Base-by-base conservation (phyloP, 2,329 filamentous ascomycete genomes). In the Trichoderma sp. region DNA sequence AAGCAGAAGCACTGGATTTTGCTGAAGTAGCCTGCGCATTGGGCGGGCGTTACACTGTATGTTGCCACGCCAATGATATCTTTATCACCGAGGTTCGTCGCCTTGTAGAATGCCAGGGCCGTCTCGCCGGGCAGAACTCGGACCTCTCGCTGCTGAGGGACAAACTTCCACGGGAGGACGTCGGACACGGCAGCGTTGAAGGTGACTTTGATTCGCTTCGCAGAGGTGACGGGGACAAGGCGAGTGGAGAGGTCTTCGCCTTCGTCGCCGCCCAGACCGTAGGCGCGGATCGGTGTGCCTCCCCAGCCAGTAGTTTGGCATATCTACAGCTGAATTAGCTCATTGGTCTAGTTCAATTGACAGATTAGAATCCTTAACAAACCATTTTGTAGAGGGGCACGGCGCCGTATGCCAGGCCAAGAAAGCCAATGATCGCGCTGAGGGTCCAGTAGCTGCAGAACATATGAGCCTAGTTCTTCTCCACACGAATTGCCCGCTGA, bases 1-100 rank as follows among this genome's bases (percentile, higher is more conserved):
- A 99, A 99, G 81, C 96, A 99, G 81, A 99, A 99, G 78, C 96
- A 99, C 81, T 99, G 96, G 57, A 99, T 99, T 87, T 99, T 99
- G 87, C 92, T 96, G 78, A 99, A 99, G 80, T 99, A 99, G 1
- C 93, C 94, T 55, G 96, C 95, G 56, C 97, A 94, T 82, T 99
- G 96, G 4, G 89, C 96, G 0, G 96, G 96, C 3, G 95, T 97
- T 35, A 99, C 96, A 77, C 93, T 97, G 82, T 99, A 99, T 8
- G 96, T 99, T 13, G 96, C 96, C 55, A 99, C 94, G 59, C 96
- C 96, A 76, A 99, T 98, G 75, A 99, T 98, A 83, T 99, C 96
- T 72, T 92, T 88, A 72, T 92, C 88, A 71, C 92, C 93, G 73
- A 89, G 91, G 83, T 99, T 99, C 68, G 94, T 97, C 14, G 96